A percentile compares a stretch with the other conserved stretches of the same genome.
These are phyloP conservation scores for Botrytis cinerea DNA, from an alignment of 2,329 filamentous ascomycete species.

Conservation along the genomic window DNA sequence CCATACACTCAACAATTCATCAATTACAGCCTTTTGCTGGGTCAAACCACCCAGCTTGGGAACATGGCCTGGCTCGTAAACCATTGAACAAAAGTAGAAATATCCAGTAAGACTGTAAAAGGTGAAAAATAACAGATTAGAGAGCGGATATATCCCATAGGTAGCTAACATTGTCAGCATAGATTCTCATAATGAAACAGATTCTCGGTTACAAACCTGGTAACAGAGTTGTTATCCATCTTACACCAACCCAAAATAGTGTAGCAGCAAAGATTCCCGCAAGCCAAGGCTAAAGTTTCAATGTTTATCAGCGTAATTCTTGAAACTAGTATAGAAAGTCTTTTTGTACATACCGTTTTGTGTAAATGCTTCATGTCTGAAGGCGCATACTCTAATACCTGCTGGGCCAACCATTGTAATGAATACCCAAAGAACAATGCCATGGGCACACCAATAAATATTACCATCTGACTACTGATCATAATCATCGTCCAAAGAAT, in stretches of 20 bases:
- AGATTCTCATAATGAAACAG: conserved; percentile 23
- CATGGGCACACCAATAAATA: conserved; percentile 76
- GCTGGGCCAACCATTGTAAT: conserved; percentile 76
- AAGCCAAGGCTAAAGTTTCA: conserved; percentile 72
- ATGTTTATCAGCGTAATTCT: conserved; percentile 1
- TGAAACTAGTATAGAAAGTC: neutral
- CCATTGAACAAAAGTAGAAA: conserved; percentile 87
- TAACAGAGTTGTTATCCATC: conserved; percentile 74
- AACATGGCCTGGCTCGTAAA: conserved; percentile 87
- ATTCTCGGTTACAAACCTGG: conserved; percentile 55
- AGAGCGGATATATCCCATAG: conserved; percentile 64
- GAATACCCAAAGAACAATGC: conserved; percentile 65
- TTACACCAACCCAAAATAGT: conserved; percentile 75
- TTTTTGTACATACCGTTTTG: conserved; percentile 65
- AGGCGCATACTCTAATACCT: conserved; percentile 79
- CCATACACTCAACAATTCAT: conserved; percentile 80
- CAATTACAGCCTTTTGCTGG: conserved; percentile 85
- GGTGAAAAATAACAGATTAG: conserved; percentile 73
- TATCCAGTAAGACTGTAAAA: conserved; percentile 70
- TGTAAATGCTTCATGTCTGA: conserved; percentile 87
- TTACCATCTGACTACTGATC: conserved; percentile 70
- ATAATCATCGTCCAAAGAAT: conserved; percentile 71
- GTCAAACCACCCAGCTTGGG: conserved; percentile 87
- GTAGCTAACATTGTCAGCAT: conserved; percentile 55
- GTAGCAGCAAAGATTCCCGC: conserved; percentile 90